These are phyloP conservation scores for Penicillium sp. DNA, from an alignment of 2,329 filamentous ascomycete genomes.

Conservation along the genomic window DNA sequence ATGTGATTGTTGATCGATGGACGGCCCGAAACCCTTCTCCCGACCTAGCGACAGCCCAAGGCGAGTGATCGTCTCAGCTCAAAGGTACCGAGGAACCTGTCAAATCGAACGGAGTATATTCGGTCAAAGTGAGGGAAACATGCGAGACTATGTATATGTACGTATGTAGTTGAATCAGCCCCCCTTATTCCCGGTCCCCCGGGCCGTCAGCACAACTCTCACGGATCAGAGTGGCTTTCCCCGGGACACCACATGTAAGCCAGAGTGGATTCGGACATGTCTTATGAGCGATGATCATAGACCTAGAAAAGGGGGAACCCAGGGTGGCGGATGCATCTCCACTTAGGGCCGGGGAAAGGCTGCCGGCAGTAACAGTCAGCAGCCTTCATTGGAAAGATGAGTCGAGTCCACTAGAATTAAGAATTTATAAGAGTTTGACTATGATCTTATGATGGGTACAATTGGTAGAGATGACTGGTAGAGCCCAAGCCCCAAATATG, in stretches of 20 bases:
- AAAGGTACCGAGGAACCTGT: slow-evolving; percentile 12
- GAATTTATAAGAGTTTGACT: background rate
- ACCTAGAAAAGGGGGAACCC: slow-evolving; percentile 7
- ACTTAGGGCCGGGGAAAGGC: slow-evolving; percentile 16
- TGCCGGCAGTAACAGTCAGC: background rate
- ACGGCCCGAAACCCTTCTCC: slow-evolving; percentile 8
- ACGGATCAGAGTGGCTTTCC: background rate
- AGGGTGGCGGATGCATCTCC: slow-evolving; percentile 7
- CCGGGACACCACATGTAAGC: slow-evolving; percentile 3
- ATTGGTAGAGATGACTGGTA: too few relatives aligned
- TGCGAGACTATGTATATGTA: too few relatives aligned
- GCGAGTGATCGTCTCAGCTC: background rate
- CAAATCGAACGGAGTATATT: slow-evolving; percentile 2
- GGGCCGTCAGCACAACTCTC: slow-evolving; percentile 4
- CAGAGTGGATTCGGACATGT: slow-evolving; percentile 2
- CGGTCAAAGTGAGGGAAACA: background rate
- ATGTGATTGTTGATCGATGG: slow-evolving; percentile 3
- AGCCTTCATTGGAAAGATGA: background rate
- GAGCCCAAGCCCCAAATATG: too few relatives aligned
- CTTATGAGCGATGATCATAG: slow-evolving; percentile 1
- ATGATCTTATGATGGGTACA: background rate
- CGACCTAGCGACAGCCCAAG: background rate
- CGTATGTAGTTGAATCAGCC: too few relatives aligned
- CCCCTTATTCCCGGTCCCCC: slow-evolving; percentile 8
- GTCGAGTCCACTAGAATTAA: background rate